Conservation (phyloP, 352 stramenopile species). For the Globisporangium spiculum region DNA sequence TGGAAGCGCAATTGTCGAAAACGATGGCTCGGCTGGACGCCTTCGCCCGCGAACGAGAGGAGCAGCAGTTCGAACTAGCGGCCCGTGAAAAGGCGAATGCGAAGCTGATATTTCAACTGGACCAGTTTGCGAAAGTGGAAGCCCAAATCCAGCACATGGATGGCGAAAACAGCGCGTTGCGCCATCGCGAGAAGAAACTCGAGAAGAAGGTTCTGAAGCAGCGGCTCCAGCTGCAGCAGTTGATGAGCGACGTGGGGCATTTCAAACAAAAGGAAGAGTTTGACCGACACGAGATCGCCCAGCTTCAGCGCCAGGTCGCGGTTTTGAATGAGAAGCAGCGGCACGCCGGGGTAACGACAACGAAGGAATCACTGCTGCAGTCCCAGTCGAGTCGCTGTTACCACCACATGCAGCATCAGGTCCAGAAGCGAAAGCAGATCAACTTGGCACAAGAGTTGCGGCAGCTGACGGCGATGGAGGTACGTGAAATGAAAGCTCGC, state of each 20-base stretch:
- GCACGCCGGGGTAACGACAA: slow-evolving; percentile 1
- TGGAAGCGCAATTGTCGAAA: slow-evolving; percentile 7
- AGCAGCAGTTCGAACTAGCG: slow-evolving; percentile 5
- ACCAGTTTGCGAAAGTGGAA: slow-evolving; percentile 22
- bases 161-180: slow-evolving; percentile 15
- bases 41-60: neutral
- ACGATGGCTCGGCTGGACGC: neutral
- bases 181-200: slow-evolving; percentile 14
- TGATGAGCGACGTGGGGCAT: slow-evolving; percentile 13
- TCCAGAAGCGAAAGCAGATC: slow-evolving; percentile 33
- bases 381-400: slow-evolving; percentile 16
- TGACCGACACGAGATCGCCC: slow-evolving; percentile 22
- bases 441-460: slow-evolving; percentile 32
- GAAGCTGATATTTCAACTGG: slow-evolving; percentile 16
- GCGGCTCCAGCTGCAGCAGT: slow-evolving; percentile 26
- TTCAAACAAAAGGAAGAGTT: slow-evolving; percentile 22
- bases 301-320: slow-evolving; percentile 30
- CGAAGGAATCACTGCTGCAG: slow-evolving; percentile 7
- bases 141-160: slow-evolving; percentile 20
- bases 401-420: slow-evolving; percentile 24
- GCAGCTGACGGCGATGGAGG: slow-evolving; percentile 34
- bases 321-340: slow-evolving; percentile 32
- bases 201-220: slow-evolving; percentile 38
- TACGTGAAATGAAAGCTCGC: slow-evolving; percentile 29
- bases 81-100: slow-evolving; percentile 9